phyloP scores from a whole-genome alignment of 2,329 filamentous ascomycete species.

The Phoma herbarum region DNA sequence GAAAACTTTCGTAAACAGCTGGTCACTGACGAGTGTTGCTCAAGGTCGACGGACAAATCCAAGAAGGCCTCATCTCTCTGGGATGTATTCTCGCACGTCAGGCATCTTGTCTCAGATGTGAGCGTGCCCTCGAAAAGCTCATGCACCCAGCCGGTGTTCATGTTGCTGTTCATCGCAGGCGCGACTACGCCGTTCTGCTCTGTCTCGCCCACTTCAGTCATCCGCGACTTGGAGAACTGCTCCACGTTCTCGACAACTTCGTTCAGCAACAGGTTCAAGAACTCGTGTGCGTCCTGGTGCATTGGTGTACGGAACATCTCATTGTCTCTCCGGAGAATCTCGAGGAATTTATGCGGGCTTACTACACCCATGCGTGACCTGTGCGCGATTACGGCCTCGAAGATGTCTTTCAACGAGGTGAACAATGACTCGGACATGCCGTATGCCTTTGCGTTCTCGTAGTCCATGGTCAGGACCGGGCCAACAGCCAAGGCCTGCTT shows the following conservation, averaged over 20 bases:
- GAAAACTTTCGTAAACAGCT: constrained; percentile 96
- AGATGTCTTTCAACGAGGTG: constrained; percentile 94
- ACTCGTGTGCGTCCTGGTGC: constrained; percentile 99
- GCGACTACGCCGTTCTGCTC: constrained; percentile 32
- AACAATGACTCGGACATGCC: constrained; percentile 96
- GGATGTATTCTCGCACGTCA: constrained; percentile 95
- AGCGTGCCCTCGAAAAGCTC: constrained; percentile 95
- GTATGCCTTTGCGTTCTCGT: constrained; percentile 80
- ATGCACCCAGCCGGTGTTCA: constrained; percentile 80
- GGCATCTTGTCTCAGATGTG: constrained; percentile 93
- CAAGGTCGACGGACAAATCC: constrained; percentile 93
- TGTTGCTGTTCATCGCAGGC: constrained; percentile 24
- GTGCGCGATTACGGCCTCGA: constrained; percentile 85
- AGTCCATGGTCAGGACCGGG: constrained; percentile 83
- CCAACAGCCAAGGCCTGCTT: constrained; percentile 90
- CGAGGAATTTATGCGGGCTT: constrained; percentile 90
- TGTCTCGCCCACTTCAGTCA: constrained; percentile 49
- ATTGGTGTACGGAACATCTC: constrained; percentile 97
- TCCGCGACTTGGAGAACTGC: constrained; percentile 75
- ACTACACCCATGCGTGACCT: constrained; percentile 85
- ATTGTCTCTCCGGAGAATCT: constrained; percentile 92
- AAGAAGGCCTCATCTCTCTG: constrained; percentile 95
- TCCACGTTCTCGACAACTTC: constrained; percentile 95
- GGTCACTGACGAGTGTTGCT: constrained; percentile 94
- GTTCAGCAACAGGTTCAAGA: constrained; percentile 93